Evolutionary conservation across 208 protist genomes (phyloP).

Genomic region (Trypanosomatidae sp.): DNA sequence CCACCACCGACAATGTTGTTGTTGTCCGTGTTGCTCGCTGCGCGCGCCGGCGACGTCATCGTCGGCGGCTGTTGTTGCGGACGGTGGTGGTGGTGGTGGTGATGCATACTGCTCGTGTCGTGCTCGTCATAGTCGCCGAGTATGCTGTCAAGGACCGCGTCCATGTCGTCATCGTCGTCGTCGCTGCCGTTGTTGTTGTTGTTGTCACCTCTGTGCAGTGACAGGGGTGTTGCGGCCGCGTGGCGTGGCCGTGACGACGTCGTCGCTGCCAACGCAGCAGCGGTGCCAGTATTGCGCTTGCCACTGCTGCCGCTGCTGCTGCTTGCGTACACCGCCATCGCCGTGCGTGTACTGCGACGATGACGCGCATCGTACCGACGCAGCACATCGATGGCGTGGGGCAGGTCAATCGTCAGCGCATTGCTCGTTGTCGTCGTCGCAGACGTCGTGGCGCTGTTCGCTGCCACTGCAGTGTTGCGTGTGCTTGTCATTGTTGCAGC

Average conservation of each 20-base stretch:
- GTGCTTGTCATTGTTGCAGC: too few relatives aligned
- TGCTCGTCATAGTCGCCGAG: too few relatives aligned
- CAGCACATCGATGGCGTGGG: slow-evolving; percentile 3
- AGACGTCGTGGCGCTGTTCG: slow-evolving; percentile 11
- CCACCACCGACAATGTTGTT: slow-evolving; percentile 1
- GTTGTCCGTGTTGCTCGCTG: neutral
- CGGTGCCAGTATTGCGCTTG: too few relatives aligned
- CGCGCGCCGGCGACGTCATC: too few relatives aligned
- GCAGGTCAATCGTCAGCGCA: slow-evolving; percentile 9
- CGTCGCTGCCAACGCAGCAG: too few relatives aligned
- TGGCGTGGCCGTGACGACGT: slow-evolving; percentile 7
- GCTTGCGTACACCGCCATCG: too few relatives aligned
- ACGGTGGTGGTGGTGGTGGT: neutral
- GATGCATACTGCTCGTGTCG: neutral
- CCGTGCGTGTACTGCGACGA: too few relatives aligned
- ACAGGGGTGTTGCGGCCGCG: neutral
- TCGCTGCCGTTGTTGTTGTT: neutral
- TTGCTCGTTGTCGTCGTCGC: slow-evolving; percentile 4
- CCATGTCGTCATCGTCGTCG: neutral
- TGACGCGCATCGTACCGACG: too few relatives aligned
- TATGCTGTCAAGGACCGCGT: neutral
- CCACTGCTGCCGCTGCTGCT: too few relatives aligned
- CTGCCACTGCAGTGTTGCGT: neutral
- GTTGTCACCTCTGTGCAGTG: neutral
- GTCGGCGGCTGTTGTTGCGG: too few relatives aligned